Evolutionary conservation across 2,329 filamentous ascomycete species (phyloP).

Genomic region (Monilinia polystroma): DNA sequence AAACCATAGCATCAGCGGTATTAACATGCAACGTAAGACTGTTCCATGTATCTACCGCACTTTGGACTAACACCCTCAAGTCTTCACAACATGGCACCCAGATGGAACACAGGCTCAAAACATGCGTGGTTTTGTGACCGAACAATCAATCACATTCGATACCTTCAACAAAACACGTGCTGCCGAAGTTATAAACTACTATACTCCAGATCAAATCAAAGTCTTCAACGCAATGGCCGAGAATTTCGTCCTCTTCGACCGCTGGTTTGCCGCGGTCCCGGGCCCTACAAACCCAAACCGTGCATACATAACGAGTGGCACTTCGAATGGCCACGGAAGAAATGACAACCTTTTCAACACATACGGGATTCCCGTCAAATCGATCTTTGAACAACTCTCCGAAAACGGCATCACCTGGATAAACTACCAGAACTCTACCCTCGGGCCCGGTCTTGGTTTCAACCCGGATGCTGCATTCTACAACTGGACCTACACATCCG

Average conservation of each 20-base stretch:
- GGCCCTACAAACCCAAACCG: slow-evolving; percentile 43
- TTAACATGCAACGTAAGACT: slow-evolving; percentile 43
- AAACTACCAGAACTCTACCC: slow-evolving; percentile 48
- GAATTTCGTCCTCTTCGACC: slow-evolving; percentile 47
- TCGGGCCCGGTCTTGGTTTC: slow-evolving; percentile 40
- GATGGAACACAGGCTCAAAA: slow-evolving; percentile 31
- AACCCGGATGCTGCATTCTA: slow-evolving; percentile 48
- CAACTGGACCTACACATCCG: slow-evolving; percentile 43
- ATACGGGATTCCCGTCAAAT: slow-evolving; percentile 42
- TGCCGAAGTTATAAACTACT: slow-evolving; percentile 47
- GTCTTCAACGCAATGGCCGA: slow-evolving; percentile 45
- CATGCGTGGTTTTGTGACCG: slow-evolving; percentile 46
- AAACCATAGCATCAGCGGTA: slow-evolving; percentile 46
- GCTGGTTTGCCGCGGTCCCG: slow-evolving; percentile 45
- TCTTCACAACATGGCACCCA: slow-evolving; percentile 44
- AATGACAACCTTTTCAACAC: slow-evolving; percentile 42
- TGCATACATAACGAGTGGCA: slow-evolving; percentile 43
- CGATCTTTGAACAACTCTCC: slow-evolving; percentile 45
- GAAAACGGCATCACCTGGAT: slow-evolving; percentile 46
- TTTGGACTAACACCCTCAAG: slow-evolving; percentile 27
- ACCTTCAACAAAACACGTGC: slow-evolving; percentile 42
- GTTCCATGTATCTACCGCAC: not conserved
- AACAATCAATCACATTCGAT: slow-evolving; percentile 43
- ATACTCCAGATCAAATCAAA: slow-evolving; percentile 44
- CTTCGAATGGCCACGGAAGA: slow-evolving; percentile 43